Base-by-base conservation (phyloP, 257 asterid species). In the Solanum etuberosum region DNA sequence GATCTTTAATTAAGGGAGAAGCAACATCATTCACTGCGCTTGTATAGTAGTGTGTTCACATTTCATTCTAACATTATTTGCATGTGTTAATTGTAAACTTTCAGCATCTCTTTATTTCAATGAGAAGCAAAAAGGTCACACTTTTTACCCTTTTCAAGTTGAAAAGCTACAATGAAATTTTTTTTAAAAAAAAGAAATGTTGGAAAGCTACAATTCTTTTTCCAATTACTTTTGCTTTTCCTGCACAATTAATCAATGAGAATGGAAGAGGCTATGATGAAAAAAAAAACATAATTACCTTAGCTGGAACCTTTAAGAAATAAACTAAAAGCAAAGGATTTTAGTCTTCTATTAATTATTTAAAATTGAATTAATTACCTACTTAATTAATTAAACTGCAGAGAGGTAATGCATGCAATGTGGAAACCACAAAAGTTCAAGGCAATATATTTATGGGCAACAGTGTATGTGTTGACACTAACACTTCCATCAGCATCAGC, bases 351-450 rank as follows among this genome's bases (percentile, higher is more conserved):
- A 37, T 74, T 11, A 38, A 9, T 8, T 9, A 72, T 72, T 34
- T 21, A 5, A 20, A 71, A 18, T 20, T 54, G 63, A 57, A 20
- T 57, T 57, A 35, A 18, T 34, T 72, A 72, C 4, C 46, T 20
- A 72, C 10, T 35, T 34, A 72, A 72, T 23, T 21, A 20, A 13
- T 21, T 14, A 23, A 21, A 13, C 5, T 77, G 14, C 65, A 78
- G 84, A 46, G 84, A 78, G 65, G 25, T 78, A 43, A 78, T 78
- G 84, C 84, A 78, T 9, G 84, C 84, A 78, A 78, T 78, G 84
- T 91, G 93, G 93, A 90, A 89, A 89, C 93, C 93, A 23, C 86
- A 90, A 38, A 91, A 91, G 86, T 92, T 92, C 92, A 90, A 92
- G 85, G 87, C 90, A 21, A 92, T 92, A 2, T 92, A 92, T 73